Evolutionary conservation across 371 early-diverging fungal species (phyloP).

Genomic region (Thermomucor indicae-seudaticae): DNA sequence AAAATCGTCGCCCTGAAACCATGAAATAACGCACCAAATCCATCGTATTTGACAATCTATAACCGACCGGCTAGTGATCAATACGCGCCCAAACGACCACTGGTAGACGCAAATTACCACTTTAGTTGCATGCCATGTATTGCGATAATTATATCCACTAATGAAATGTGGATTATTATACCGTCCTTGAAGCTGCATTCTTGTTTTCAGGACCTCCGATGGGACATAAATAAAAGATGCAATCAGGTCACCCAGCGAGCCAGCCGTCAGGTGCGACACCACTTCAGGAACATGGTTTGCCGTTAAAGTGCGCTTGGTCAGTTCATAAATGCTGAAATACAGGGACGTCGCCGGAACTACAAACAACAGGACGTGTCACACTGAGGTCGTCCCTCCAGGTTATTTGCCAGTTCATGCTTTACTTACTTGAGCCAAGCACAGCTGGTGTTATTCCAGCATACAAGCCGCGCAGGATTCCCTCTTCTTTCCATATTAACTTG

Average conservation of each 20-base stretch:
- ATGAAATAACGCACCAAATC: conserved; percentile 59
- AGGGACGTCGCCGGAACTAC: conserved; percentile 62
- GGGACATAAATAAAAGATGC: conserved; percentile 78
- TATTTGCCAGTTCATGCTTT: neutral
- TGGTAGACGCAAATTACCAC: conserved; percentile 30
- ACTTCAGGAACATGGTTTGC: conserved; percentile 55
- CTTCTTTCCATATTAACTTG: conserved; percentile 59
- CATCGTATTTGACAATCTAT: conserved; percentile 64
- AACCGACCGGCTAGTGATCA: no score
- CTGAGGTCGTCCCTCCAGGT: neutral
- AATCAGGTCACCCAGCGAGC: conserved; percentile 69
- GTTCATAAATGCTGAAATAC: conserved; percentile 78
- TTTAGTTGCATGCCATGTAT: conserved; percentile 67
- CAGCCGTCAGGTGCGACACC: conserved; percentile 65
- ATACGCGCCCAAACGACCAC: no score
- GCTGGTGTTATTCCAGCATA: conserved; percentile 75
- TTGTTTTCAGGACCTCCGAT: conserved; percentile 75
- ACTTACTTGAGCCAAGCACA: conserved; percentile 70
- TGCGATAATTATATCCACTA: conserved; percentile 72
- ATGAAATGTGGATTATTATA: conserved; percentile 76
- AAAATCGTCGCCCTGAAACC: conserved; percentile 66
- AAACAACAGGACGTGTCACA: neutral
- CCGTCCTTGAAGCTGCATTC: conserved; percentile 78
- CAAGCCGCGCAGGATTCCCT: conserved; percentile 67
- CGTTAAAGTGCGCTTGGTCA: conserved; percentile 61